Evolutionary conservation across 148 eudicot genomes (phyloP), one percentile per base, ranked within the genome.

Genomic region (Diospyros kaki): DNA sequence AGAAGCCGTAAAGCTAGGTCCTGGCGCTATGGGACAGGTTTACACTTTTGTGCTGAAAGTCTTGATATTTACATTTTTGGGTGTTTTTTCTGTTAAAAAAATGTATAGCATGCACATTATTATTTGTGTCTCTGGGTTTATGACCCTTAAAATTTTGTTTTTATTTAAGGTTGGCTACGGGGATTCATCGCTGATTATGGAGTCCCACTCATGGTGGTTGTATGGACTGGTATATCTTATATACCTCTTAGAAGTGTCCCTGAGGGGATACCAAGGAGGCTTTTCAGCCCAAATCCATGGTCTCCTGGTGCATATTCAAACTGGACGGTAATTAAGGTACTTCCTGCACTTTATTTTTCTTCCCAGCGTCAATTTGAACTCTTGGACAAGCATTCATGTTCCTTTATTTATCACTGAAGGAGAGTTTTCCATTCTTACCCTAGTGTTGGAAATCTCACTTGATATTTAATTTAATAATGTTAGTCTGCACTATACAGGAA

Each of bases 21-120:
- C 38, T 96, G 99, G 99, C 98, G 95, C 28, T 96, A 93, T 84
- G 99, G 98, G n/a, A 45, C 97, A 81, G 99, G 99, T 96, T 77
- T 39, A 77, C 44, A 65, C 75, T 71, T 63, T 58, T 72, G 10
- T 54, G 68, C 28, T 61, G 60, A 11, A 63, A 70, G 39, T 52
- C 28, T 42, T 61, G 54, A 13, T 13, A 73, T 18, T 13, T 18
- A 61, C 66, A 73, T 48, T 60, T 48, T 50, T 3, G 46, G 12
- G 40, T 5, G 61, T 55, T 41, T 3, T 56, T 69, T 9, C 66
- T 28, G 18, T 9, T 41, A 66, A 66, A 43, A n/a, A 43, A 14
- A 40, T 39, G 66, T 45, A 38, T 43, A 59, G n/a, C n/a, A 3
- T 14, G n/a, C 42, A 41, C 73, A 55, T 9, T 40, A 28, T 72